Percentiles rank a stretch among this genome's conserved stretches.
phyloP scores from a whole-genome alignment of 2,329 filamentous ascomycete species.

The Alternaria sp. region DNA sequence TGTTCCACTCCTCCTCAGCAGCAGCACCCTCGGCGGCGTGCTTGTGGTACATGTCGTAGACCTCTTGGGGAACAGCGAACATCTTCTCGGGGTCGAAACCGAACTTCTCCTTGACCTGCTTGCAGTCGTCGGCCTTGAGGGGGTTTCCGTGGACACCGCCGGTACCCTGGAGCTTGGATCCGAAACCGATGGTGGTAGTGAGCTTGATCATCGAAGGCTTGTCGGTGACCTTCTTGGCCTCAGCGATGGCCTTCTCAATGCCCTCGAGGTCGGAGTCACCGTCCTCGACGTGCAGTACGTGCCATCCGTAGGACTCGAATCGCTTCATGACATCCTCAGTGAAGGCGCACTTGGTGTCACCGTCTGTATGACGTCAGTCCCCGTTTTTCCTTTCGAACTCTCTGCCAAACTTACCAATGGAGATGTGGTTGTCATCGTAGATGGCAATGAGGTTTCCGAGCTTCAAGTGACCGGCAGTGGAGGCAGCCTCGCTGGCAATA shows the following conservation, averaged over 20 bases:
- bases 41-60: slow-evolving; percentile 90
- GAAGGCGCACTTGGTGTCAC: slow-evolving; percentile 94
- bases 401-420: slow-evolving; percentile 62
- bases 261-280: slow-evolving; percentile 86
- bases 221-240: slow-evolving; percentile 86
- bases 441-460: slow-evolving; percentile 96
- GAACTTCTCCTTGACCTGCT: slow-evolving; percentile 92
- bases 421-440: slow-evolving; percentile 99
- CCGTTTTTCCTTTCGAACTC: neutral
- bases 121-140: slow-evolving; percentile 91
- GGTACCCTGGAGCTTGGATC: slow-evolving; percentile 90
- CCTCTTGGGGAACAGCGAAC: slow-evolving; percentile 92
- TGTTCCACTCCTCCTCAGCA: slow-evolving; percentile 92
- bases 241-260: slow-evolving; percentile 87
- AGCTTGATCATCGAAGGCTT: slow-evolving; percentile 98
- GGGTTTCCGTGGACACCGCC: slow-evolving; percentile 95
- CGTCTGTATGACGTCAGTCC: slow-evolving; percentile 63
- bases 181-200: slow-evolving; percentile 95
- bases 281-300: slow-evolving; percentile 81
- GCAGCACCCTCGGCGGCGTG: slow-evolving; percentile 85
- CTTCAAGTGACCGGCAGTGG: slow-evolving; percentile 93
- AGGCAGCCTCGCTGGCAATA: slow-evolving; percentile 90
- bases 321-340: slow-evolving; percentile 95
- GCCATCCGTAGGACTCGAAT: slow-evolving; percentile 98
- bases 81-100: slow-evolving; percentile 94